Conservation (phyloP, 164 flowering plant genomes). For the Piper betle region DNA sequence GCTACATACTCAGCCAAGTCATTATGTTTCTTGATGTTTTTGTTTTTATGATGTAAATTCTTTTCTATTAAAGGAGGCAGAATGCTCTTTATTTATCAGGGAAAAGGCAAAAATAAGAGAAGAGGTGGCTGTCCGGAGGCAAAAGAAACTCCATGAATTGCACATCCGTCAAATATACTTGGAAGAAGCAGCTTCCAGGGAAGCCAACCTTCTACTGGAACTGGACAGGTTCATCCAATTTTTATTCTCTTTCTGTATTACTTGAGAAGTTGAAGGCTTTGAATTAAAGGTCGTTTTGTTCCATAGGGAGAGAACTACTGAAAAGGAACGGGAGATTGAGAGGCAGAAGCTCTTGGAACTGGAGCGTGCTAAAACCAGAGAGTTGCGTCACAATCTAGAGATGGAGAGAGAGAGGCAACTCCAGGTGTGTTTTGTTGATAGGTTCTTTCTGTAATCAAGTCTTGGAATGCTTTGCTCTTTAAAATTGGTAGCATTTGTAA, state of each 20-base stretch:
- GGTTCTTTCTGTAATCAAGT: neutral
- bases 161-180: constrained; percentile 55
- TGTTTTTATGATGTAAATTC: neutral
- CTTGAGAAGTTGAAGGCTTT: neutral
- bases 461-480: neutral
- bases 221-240: constrained; percentile 54
- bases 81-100: constrained; percentile 25
- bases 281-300: neutral
- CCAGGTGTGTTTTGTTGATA: constrained; percentile 32
- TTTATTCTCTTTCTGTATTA: neutral
- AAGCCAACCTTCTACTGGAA: constrained; percentile 63
- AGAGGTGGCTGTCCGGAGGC: constrained; percentile 57
- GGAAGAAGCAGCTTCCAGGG: constrained; percentile 71
- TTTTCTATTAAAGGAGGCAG: neutral
- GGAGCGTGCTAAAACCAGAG: constrained; percentile 83
- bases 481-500: neutral
- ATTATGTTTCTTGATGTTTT: neutral
- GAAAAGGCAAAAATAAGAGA: constrained; percentile 68
- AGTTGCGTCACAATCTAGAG: constrained; percentile 72
- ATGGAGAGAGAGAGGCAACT: constrained; percentile 82
- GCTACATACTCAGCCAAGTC: neutral
- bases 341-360: constrained; percentile 63
- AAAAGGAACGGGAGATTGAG: constrained; percentile 72
- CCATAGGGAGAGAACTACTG: constrained; percentile 53
- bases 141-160: constrained; percentile 49